Base-by-base conservation (phyloP, 192 early-diverging fungal species). In the Funneliformis mosseae region DNA sequence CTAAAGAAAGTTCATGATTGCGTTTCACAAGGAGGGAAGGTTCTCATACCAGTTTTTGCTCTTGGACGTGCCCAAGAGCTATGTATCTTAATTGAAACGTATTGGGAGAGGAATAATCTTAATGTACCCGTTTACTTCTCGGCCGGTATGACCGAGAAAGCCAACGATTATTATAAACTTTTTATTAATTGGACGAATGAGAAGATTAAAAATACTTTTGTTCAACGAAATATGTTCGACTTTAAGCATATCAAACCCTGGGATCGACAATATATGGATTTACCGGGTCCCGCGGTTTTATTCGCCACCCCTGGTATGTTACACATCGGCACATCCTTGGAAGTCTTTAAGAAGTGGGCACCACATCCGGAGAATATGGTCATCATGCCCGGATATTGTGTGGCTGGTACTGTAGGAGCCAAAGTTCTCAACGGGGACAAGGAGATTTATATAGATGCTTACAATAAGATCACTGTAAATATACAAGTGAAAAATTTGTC, bases 161-260 rank as follows among this genome's bases (percentile, higher is more conserved):
- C 98, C 5, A 98, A 96, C 84, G 92, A 96, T 42, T 98, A 95
- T 85, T 99, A 98, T 89, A 97, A 96, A 85, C 87, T 97, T 23
- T 99, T 96, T 81, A 96, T 99, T 81, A 93, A 93, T 79, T 99
- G 98, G 98, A 98, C 97, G 25, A 98, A 98, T 85, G 94, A 98
- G 87, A 97, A 97, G 82, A 95, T 99, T 83, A 97, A 96, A 83
- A 88, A 89, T 33, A 94, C 93, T 5, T 97, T 98, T 91, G 95
- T 95, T 6, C 91, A 97, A 50, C 90, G 94, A 79, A 99, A 98
- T 80, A 94, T 95, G 92, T 99, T 99, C 87, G 97, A 98, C 80
- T 99, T 98, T 84, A 95, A 96, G 80, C 91, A 96, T 78, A 97
- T 99, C 74, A 92, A 94, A 73, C 85, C 94, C 4, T 98, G 93